Conservation (phyloP, 345 rosid genomes). For the Sonneratia caseolaris region DNA sequence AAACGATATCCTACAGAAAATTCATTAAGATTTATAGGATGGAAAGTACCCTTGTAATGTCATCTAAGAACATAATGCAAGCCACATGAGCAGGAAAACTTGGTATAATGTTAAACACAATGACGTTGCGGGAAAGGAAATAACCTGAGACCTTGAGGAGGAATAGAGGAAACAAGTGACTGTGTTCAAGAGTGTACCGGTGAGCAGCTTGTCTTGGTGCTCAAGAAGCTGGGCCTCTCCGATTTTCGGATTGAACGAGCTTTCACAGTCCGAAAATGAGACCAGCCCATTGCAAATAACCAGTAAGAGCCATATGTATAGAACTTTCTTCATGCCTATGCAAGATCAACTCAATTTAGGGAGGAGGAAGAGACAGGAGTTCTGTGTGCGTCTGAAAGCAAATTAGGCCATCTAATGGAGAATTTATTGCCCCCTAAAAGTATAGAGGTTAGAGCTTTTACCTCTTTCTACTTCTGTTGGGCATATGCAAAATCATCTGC, state of each 20-base stretch:
- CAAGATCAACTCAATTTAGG: not conserved
- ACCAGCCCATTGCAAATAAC: not conserved
- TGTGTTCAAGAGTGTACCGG: not conserved
- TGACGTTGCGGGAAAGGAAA: not conserved
- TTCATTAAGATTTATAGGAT: not conserved
- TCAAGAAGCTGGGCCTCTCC: not conserved
- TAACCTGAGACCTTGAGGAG: too few species aligned
- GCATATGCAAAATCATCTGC: not conserved
- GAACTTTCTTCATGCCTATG: conserved; percentile 2
- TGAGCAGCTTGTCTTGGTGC: not conserved
- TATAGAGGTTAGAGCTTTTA: not conserved
- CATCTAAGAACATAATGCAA: not conserved
- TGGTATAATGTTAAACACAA: not conserved
- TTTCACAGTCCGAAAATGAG: not conserved
- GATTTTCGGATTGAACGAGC: not conserved
- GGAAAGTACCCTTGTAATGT: not conserved
- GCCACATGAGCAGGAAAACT: not conserved
- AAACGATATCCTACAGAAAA: not conserved
- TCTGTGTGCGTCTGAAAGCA: not conserved
- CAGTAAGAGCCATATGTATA: not conserved
- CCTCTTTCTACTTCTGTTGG: not conserved
- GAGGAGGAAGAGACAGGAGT: not conserved
- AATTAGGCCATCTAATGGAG: not conserved
- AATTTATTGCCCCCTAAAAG: not conserved
- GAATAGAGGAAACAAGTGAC: not conserved